Base-by-base conservation (phyloP, 805 yeast genomes). In the Ascoidea asiatica region DNA sequence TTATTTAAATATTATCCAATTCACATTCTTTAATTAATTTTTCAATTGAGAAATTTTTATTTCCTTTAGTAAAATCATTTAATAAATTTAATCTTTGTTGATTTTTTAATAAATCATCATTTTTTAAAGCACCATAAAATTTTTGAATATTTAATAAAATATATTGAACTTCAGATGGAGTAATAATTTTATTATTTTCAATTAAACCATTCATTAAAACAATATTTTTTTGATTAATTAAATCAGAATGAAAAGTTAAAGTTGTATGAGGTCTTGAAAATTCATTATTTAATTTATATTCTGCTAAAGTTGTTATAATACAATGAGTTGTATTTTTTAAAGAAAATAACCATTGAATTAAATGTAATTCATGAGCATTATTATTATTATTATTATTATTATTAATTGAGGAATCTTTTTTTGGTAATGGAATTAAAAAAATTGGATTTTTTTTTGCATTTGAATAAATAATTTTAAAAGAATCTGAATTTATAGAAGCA, bases 181-280 rank as follows among this genome's bases (percentile, higher is more conserved):
- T 61, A n/a, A 89, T 64, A 36, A 79, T 68, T 17, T 37, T 20
- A 44, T 86, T 89, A 42, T 68, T 64, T 56, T 88, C 95, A 3
- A 88, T 77, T 35, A 70, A 71, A 1, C 97, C 95, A 52, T 88
- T 88, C 94, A 89, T 84, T 51, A 92, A 65, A 0, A 85, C 85
- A 1, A 85, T 46, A 0, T 69, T 77, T 49, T 84, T 80, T 15
- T 70, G 69, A 0, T 68, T 61, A 4, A 64, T 65, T 43, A 90
- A 63, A 45, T 92, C 96, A 39, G 80, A 76, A 64, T 90, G 97
- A 68, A 90, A 83, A 61, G 79, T 76, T 50, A 92, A 67, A 0
- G 95, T 85, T 0, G 97, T 87, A 61, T 92, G 97, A 1, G 98
- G 97, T 57, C 86, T 81, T 7, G 98, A 95, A 61, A 70, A 92